A percentile compares a stretch with the other conserved stretches of the same genome.
These are phyloP conservation scores for Trametes meyenii DNA, from an alignment of 768 basidiomycete genomes.

Conservation along the genomic window DNA sequence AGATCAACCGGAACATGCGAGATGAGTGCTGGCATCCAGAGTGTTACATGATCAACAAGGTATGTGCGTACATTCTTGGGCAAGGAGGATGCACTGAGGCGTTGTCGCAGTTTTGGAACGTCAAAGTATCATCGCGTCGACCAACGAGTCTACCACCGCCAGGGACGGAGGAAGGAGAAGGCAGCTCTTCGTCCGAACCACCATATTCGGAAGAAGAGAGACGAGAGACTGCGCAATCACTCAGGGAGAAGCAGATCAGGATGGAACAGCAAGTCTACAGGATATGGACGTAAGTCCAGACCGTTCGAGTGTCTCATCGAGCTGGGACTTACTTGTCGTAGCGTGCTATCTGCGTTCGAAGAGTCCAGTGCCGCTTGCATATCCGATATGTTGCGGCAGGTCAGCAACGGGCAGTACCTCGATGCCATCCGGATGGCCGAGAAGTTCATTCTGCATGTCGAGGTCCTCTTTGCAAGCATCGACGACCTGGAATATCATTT, in stretches of 20 bases:
- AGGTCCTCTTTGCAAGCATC: conserved; percentile 94
- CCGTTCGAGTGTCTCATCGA: conserved; percentile 3
- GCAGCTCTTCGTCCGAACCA: conserved; percentile 41
- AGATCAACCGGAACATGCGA: conserved; percentile 96
- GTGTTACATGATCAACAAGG: conserved; percentile 99
- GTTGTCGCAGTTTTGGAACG: conserved; percentile 92
- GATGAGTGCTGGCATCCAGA: conserved; percentile 99
- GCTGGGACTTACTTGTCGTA: conserved; percentile 31
- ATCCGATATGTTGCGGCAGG: conserved; percentile 96
- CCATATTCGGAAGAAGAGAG: conserved; percentile 78
- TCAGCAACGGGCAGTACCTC: conserved; percentile 94
- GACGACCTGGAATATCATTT: conserved; percentile 96
- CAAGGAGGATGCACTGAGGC: not conserved
- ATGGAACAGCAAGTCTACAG: conserved; percentile 99
- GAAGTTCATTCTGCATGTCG: conserved; percentile 97
- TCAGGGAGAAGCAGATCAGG: conserved; percentile 87
- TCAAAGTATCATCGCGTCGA: conserved; percentile 82
- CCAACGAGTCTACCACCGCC: conserved; percentile 57
- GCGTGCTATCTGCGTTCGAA: conserved; percentile 95
- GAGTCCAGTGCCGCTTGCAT: conserved; percentile 99
- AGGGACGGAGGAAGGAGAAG: conserved; percentile 52
- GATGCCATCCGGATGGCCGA: conserved; percentile 99
- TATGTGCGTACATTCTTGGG: conserved; percentile 34
- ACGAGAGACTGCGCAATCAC: conserved; percentile 70
- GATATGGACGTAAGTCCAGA: conserved; percentile 90